Percentiles rank a stretch among this genome's conserved stretches.
Evolutionary conservation across 2,329 filamentous ascomycete genomes (phyloP).

Genomic region (Colletotrichum lindemuthianum): DNA sequence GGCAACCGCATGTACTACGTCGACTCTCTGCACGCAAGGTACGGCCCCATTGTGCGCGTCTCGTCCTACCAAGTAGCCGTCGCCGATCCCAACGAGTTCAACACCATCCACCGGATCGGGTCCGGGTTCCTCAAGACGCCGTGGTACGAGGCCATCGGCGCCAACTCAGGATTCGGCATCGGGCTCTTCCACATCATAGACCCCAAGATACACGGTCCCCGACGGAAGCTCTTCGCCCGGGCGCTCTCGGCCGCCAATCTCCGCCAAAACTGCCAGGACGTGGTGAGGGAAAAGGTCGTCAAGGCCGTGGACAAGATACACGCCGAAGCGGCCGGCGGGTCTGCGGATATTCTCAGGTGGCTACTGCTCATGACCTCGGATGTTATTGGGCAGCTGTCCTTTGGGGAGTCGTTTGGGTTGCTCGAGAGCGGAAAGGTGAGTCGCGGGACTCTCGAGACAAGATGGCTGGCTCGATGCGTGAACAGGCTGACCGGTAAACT

Average conservation of each 20-base stretch:
- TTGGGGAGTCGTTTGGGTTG: conserved; percentile 64
- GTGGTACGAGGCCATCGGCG: background rate
- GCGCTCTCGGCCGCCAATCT: conserved; percentile 51
- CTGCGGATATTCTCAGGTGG: conserved; percentile 62
- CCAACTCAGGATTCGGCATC: background rate
- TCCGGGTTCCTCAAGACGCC: conserved; percentile 10
- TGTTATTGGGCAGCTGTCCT: conserved; percentile 62
- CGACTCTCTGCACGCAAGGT: conserved; percentile 62
- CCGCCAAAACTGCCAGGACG: conserved; percentile 40
- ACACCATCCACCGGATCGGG: conserved; percentile 8
- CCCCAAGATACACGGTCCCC: background rate
- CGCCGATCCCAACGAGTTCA: background rate
- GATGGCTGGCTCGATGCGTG: conserved; percentile 20
- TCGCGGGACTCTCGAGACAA: background rate
- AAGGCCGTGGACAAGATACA: conserved; percentile 56
- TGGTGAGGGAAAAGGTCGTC: conserved; percentile 48
- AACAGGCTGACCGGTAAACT: too few species aligned
- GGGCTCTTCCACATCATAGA: conserved; percentile 5
- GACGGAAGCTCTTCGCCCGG: conserved; percentile 53
- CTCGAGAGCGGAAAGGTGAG: conserved; percentile 59
- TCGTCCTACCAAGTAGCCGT: conserved; percentile 11
- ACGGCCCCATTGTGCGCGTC: conserved; percentile 46
- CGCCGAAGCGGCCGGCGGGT: conserved; percentile 51
- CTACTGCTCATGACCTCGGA: conserved; percentile 64
- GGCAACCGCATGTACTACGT: conserved; percentile 55